phyloP scores from a whole-genome alignment of 129 eudicot species.

The Helichrysum umbraculigerum region DNA sequence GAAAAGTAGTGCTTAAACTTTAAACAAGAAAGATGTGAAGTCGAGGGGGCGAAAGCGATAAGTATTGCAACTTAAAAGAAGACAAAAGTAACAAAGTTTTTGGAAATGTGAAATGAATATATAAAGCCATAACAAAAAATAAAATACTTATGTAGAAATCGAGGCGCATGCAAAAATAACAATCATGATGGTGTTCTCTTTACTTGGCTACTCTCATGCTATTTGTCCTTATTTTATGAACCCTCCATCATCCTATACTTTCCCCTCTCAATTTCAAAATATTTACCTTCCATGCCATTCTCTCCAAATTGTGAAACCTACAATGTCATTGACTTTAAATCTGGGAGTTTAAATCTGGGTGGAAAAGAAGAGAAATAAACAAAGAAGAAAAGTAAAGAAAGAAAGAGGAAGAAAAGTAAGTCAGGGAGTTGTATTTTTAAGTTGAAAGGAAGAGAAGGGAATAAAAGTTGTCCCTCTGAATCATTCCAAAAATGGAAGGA shows the following conservation, averaged over 20 bases:
- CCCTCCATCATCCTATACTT: constrained; percentile 19
- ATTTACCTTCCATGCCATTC: constrained; percentile 1
- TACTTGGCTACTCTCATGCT: constrained; percentile 33
- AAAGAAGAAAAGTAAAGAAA: too few species aligned
- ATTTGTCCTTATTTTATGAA: constrained; percentile 24
- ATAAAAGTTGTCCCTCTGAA: too few species aligned
- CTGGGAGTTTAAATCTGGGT: too few species aligned
- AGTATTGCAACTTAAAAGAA: background rate
- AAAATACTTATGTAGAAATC: constrained; percentile 16
- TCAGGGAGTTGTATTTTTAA: too few species aligned
- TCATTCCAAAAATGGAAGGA: too few species aligned
- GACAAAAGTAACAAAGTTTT: constrained; percentile 20
- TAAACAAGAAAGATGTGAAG: constrained; percentile 9
- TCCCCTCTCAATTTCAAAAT: constrained; percentile 8
- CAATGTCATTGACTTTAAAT: too few species aligned
- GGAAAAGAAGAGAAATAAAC: too few species aligned
- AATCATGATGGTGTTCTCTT: constrained; percentile 65
- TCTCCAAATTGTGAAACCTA: too few species aligned
- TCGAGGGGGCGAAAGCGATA: constrained; percentile 3
- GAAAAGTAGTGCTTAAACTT: background rate
- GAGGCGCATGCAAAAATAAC: constrained; percentile 69
- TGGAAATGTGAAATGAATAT: constrained; percentile 19
- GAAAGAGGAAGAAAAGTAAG: too few species aligned
- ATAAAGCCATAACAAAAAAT: background rate
- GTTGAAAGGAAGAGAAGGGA: too few species aligned